These are phyloP conservation scores for Klebsormidium nitens DNA, from an alignment of 139 green algal genomes.

Conservation along the genomic window DNA sequence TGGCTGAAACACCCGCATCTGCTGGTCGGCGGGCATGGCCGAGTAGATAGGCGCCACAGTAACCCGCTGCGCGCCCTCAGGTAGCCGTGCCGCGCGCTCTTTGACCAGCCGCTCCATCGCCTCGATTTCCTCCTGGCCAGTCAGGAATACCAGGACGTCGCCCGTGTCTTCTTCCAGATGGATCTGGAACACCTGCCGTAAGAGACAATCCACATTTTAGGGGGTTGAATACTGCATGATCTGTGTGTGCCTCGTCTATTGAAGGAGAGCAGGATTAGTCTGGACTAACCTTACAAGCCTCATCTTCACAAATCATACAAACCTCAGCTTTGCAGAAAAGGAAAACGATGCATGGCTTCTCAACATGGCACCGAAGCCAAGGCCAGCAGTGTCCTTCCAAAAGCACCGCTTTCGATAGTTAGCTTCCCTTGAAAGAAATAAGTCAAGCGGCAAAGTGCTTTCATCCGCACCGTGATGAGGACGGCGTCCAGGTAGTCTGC, in stretches of 20 bases:
- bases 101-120: conserved; percentile 70
- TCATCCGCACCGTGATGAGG: conserved; percentile 85
- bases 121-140: conserved; percentile 86
- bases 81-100: conserved; percentile 46
- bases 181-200: conserved; percentile 46
- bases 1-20: conserved; percentile 72
- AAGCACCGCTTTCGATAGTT: too few species aligned
- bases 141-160: conserved; percentile 93
- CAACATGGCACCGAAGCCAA: too few species aligned
- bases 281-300: too few species aligned
- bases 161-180: conserved; percentile 79
- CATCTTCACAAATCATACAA: too few species aligned
- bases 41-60: conserved; percentile 92
- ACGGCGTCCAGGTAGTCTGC: conserved; percentile 84
- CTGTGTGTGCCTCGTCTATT: too few species aligned
- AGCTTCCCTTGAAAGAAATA: conserved; percentile 82
- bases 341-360: too few species aligned
- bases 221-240: too few species aligned
- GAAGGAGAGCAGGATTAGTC: conserved; percentile 41
- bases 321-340: too few species aligned
- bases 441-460: too few species aligned
- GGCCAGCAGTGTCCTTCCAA: too few species aligned
- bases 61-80: conserved; percentile 29
- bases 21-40: conserved; percentile 65
- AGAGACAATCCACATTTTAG: not conserved